Base-by-base conservation (phyloP, 306 rosid genomes). In the Citrullus amarus region DNA sequence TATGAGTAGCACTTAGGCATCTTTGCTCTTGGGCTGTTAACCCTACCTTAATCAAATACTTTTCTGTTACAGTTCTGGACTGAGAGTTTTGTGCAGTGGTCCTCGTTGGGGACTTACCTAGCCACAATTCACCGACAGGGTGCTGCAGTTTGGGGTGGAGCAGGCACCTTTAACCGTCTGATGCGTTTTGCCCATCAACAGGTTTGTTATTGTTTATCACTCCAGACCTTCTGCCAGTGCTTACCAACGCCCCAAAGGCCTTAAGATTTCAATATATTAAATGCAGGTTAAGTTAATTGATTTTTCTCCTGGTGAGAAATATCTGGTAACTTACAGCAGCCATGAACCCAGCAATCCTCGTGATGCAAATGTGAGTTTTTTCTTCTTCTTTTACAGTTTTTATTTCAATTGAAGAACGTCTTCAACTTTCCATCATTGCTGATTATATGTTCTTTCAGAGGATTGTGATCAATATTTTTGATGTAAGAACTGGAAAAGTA, bases 111-210 rank as follows among this genome's bases (percentile, higher is more conserved):
- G n/a, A 94, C 97, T 44, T 94, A 90, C 84, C 84, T 94, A 89
- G 97, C 97, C 9, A 94, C 97, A 5, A 86, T 92, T 76, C 97
- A 92, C 79, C 83, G 96, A 78, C 97, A 89, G 80, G 98, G 98
- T 9, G 97, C 96, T 60, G 95, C 95, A 55, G 94, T 92, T 60
- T 92, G 71, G 71, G 71, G 98, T 66, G 97, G 98, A 79, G 92
- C 89, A 57, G 13, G 81, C 14, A 67, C 90, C 74, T 90, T 90
- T 73, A 88, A 89, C 25, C 90, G 96, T 68, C 85, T 92, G 8
- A 92, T 94, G 98, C 91, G 97, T 2, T 94, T 87, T 79, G 96
- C 97, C 25, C 98, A 94, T 86, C 89, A 92, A 16, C 97, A 90
- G 96, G 97, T 91, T 70, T 2, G 20, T 61, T 36, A 16, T 6